phyloP scores from a whole-genome alignment of 768 basidiomycete species.

The Zangia roseola region DNA sequence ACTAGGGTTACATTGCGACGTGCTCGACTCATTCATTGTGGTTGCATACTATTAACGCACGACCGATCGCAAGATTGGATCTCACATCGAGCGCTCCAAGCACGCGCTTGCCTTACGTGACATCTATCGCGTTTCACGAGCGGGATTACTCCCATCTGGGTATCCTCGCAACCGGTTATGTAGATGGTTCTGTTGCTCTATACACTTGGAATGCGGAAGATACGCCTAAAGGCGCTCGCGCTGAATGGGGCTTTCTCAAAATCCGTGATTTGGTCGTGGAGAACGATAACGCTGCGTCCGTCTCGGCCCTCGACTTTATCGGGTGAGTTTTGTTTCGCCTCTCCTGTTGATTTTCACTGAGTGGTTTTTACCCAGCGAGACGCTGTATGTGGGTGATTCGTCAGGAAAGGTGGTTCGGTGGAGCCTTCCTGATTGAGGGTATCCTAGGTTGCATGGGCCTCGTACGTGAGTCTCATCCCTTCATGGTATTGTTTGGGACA shows the following conservation, averaged over 20 bases:
- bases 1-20: constrained; percentile 83
- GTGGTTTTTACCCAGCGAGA: constrained; percentile 15
- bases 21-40: constrained; percentile 71
- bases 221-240: constrained; percentile 62
- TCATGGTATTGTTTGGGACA: too few relatives aligned
- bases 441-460: background rate
- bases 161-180: constrained; percentile 76
- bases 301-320: constrained; percentile 80
- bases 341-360: background rate
- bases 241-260: constrained; percentile 73
- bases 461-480: too few relatives aligned
- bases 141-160: constrained; percentile 81
- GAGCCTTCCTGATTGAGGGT: constrained; percentile 20
- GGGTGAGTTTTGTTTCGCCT: constrained; percentile 48
- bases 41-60: constrained; percentile 85
- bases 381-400: constrained; percentile 25
- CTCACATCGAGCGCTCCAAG: constrained; percentile 46
- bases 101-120: constrained; percentile 50
- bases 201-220: constrained; percentile 82
- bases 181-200: constrained; percentile 75
- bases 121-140: constrained; percentile 83
- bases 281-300: constrained; percentile 37
- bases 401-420: constrained; percentile 26
- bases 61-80: constrained; percentile 71
- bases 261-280: constrained; percentile 66